These are phyloP conservation scores for Chytriomyces sp. DNA, from an alignment of 192 early-diverging fungal species.

Conservation along the genomic window DNA sequence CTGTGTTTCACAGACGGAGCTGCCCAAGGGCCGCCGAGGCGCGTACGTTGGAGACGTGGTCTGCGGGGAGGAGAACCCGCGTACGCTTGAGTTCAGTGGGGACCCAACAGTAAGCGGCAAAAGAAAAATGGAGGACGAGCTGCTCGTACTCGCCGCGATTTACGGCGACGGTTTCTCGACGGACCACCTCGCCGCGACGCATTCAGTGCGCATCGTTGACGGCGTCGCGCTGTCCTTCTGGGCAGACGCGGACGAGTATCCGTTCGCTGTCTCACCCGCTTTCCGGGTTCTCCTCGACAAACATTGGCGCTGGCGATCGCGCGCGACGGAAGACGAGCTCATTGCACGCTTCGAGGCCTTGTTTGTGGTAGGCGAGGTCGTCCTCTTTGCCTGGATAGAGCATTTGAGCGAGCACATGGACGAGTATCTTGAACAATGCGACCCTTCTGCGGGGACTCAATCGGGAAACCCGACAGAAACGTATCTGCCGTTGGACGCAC, in stretches of 20 bases:
- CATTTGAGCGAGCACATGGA: slow-evolving; percentile 42
- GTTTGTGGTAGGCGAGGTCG: slow-evolving; percentile 62
- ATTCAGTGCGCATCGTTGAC: neutral
- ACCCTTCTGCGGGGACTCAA: neutral
- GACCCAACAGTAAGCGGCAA: slow-evolving; percentile 7
- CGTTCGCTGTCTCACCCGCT: slow-evolving; percentile 21
- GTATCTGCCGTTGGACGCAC: neutral
- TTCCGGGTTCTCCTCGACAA: slow-evolving; percentile 23
- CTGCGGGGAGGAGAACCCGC: slow-evolving; percentile 66
- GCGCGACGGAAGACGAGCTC: slow-evolving; percentile 30
- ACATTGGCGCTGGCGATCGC: slow-evolving; percentile 11
- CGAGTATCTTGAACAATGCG: neutral
- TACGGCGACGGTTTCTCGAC: slow-evolving; percentile 19
- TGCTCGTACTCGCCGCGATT: slow-evolving; percentile 32
- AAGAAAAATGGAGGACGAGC: slow-evolving; percentile 32
- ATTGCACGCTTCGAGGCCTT: slow-evolving; percentile 49
- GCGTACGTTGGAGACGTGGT: slow-evolving; percentile 72
- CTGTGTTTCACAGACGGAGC: too few relatives aligned
- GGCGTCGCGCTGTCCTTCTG: neutral
- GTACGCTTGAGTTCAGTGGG: slow-evolving; percentile 46
- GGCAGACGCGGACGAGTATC: slow-evolving; percentile 26
- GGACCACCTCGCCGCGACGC: neutral
- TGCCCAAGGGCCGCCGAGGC: too few relatives aligned
- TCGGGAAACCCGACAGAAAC: neutral
- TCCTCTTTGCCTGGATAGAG: slow-evolving; percentile 73